These are phyloP conservation scores for Mycena indigotica DNA, from an alignment of 768 basidiomycete genomes.

Conservation along the genomic window DNA sequence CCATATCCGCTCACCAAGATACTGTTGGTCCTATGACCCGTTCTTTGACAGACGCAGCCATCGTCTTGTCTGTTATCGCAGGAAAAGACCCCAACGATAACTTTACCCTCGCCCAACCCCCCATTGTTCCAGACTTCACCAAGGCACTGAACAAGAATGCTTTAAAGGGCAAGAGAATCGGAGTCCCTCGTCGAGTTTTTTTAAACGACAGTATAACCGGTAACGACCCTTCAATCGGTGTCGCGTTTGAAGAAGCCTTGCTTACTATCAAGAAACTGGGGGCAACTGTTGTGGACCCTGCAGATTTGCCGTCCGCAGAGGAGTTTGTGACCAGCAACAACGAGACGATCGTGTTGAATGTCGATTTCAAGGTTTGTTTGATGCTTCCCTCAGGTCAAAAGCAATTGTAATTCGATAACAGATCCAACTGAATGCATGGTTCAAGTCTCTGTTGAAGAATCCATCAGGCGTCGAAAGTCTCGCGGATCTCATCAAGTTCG, in stretches of 20 bases:
- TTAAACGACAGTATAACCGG: conserved; percentile 34
- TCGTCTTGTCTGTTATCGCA: conserved; percentile 56
- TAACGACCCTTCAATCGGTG: conserved; percentile 35
- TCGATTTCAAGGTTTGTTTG: conserved; percentile 59
- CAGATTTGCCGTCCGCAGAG: conserved; percentile 56
- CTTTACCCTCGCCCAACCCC: conserved; percentile 55
- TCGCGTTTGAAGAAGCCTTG: conserved; percentile 44
- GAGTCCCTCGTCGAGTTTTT: conserved; percentile 49
- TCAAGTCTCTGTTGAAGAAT: conserved; percentile 47
- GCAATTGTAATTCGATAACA: conserved; percentile 24
- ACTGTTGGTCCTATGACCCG: conserved; percentile 60
- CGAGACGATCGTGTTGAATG: conserved; percentile 52
- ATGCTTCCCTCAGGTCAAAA: not conserved
- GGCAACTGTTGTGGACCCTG: conserved; percentile 60
- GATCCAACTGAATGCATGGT: conserved; percentile 57
- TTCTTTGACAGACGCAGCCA: conserved; percentile 54
- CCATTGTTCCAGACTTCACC: conserved; percentile 54
- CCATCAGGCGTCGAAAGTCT: conserved; percentile 58
- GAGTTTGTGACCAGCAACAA: conserved; percentile 51
- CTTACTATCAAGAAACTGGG: conserved; percentile 41
- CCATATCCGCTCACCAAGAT: conserved; percentile 59
- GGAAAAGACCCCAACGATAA: conserved; percentile 57
- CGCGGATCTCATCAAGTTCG: conserved; percentile 59
- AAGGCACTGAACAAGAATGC: conserved; percentile 50
- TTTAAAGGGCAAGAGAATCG: conserved; percentile 52